Conservation (phyloP, 2,329 filamentous ascomycete species). For the Elsinoe australis region DNA sequence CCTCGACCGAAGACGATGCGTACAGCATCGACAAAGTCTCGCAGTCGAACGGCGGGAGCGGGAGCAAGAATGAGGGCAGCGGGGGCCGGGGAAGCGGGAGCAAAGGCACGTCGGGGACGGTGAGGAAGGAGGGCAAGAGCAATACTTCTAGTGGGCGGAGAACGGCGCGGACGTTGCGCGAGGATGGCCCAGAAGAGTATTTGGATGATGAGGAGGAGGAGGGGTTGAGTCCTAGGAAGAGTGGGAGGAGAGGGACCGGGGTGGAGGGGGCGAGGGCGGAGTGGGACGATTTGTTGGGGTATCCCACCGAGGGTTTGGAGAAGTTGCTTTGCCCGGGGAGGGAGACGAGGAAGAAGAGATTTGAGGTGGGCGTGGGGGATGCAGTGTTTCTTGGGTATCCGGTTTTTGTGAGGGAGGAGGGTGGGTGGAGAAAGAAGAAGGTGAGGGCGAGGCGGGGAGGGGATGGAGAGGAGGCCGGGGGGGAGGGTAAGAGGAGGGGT, state of each 20-base stretch:
- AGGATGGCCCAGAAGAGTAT: constrained; percentile 21
- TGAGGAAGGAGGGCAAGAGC: neutral
- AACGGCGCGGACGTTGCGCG: constrained; percentile 18
- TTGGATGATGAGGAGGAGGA: constrained; percentile 19
- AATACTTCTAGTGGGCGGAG: constrained; percentile 10
- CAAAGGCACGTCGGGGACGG: constrained; percentile 3
- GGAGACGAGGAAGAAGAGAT: constrained; percentile 71
- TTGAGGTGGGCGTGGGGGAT: constrained; percentile 74
- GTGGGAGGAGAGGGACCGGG: neutral
- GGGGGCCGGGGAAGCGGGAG: neutral
- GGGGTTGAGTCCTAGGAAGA: neutral
- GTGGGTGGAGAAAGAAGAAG: constrained; percentile 55
- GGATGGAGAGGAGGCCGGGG: neutral
- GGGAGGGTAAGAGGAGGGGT: neutral
- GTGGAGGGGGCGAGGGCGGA: constrained; percentile 17
- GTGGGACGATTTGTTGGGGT: constrained; percentile 67
- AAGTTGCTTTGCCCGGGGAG: constrained; percentile 69
- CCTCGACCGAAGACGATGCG: constrained; percentile 16
- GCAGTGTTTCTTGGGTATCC: constrained; percentile 76
- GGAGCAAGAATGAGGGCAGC: neutral
- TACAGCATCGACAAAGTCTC: constrained; percentile 14
- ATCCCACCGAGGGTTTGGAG: constrained; percentile 68
- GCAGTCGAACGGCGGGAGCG: neutral
- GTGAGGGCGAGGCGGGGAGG: constrained; percentile 11
- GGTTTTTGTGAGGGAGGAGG: constrained; percentile 71